Percentiles rank a stretch among this genome's conserved stretches.
Evolutionary conservation across 2,329 filamentous ascomycete species (phyloP).

Genomic region (Trichoderma brevicompactum): DNA sequence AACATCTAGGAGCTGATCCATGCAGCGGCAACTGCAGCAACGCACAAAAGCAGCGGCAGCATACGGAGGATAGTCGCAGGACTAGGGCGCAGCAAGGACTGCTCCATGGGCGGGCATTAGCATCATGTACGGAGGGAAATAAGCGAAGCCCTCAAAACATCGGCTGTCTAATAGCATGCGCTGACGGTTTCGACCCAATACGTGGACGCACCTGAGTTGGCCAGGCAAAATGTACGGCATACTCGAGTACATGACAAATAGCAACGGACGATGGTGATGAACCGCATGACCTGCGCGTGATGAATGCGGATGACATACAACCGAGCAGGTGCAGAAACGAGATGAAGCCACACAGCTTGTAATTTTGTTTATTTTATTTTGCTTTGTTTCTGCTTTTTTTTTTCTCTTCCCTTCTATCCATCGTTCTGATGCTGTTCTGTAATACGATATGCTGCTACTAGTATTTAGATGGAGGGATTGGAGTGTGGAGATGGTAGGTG

Average conservation of each 20-base stretch:
- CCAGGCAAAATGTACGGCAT: constrained; percentile 8
- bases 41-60: background rate
- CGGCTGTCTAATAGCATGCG: background rate
- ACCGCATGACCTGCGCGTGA: constrained; percentile 26
- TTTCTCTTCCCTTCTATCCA: background rate
- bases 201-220: constrained; percentile 24
- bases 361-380: background rate
- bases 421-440: background rate
- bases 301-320: background rate
- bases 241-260: constrained; percentile 14
- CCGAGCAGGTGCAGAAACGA: constrained; percentile 12
- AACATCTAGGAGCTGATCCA: constrained; percentile 21
- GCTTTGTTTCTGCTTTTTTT: background rate
- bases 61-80: background rate
- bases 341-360: background rate
- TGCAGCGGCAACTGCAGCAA: constrained; percentile 21
- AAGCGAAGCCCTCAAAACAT: constrained; percentile 15
- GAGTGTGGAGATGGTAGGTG: constrained; percentile 13
- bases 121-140: background rate
- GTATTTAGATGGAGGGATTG: constrained; percentile 9
- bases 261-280: background rate
- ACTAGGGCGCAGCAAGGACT: too few relatives aligned
- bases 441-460: constrained; percentile 1
- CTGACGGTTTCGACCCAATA: background rate
- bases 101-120: background rate